A percentile compares a stretch with the other conserved stretches of the same genome.
phyloP scores from a whole-genome alignment of 352 stramenopile genomes.

The Phytopythium boreale region DNA sequence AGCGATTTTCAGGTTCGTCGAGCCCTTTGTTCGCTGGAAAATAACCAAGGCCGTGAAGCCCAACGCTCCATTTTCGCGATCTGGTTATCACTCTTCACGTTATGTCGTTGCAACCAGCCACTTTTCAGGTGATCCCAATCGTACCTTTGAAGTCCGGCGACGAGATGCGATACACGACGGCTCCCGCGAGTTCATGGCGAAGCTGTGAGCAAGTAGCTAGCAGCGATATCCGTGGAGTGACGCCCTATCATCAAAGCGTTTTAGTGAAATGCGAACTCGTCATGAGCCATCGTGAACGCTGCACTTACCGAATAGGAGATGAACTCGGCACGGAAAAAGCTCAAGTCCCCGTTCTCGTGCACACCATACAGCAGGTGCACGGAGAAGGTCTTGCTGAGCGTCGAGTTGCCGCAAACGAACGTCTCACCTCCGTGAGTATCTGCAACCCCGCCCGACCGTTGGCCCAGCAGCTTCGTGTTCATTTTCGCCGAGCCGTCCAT shows the following conservation, averaged over 20 bases:
- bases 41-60: conserved; percentile 2
- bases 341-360: conserved; percentile 69
- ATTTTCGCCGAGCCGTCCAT: conserved; percentile 59
- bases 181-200: conserved; percentile 39
- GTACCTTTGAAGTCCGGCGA: conserved; percentile 71
- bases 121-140: not conserved
- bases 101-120: not conserved
- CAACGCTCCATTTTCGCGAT: conserved; percentile 36
- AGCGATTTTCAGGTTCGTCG: conserved; percentile 4
- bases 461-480: conserved; percentile 60
- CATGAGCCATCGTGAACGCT: not conserved
- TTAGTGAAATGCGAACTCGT: not conserved
- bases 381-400: conserved; percentile 56
- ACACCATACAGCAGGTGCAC: conserved; percentile 66
- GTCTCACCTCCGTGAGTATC: conserved; percentile 67
- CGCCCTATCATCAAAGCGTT: conserved; percentile 24
- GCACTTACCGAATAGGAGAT: conserved; percentile 65
- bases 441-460: conserved; percentile 43
- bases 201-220: conserved; percentile 48
- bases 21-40: conserved; percentile 7
- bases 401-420: conserved; percentile 57
- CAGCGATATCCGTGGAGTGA: conserved; percentile 54
- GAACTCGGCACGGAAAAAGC: conserved; percentile 64
- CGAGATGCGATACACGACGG: conserved; percentile 52
- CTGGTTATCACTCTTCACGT: conserved; percentile 16